Percentiles rank a stretch among this genome's conserved stretches.
phyloP scores from a whole-genome alignment of 1,139 yeast species.

The Suhomyces wounanorum region DNA sequence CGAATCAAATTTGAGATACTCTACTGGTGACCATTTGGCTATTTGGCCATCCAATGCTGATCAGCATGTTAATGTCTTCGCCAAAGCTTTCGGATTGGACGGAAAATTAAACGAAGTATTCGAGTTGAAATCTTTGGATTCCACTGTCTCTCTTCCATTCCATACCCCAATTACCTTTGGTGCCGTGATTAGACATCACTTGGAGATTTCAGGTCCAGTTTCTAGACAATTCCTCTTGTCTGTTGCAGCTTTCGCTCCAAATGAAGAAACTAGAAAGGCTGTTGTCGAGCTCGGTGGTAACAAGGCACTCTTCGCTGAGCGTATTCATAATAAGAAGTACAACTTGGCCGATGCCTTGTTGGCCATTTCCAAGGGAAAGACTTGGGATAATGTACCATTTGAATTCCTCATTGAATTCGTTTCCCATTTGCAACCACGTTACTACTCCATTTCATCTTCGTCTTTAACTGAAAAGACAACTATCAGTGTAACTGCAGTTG shows the following conservation, averaged over 20 bases:
- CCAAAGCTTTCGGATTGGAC: constrained; percentile 61
- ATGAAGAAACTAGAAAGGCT: constrained; percentile 53
- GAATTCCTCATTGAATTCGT: constrained; percentile 79
- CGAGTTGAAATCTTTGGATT: constrained; percentile 69
- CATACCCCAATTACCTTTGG: constrained; percentile 92
- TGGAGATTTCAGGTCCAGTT: constrained; percentile 91
- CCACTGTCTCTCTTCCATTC: constrained; percentile 72
- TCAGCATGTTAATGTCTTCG: constrained; percentile 67
- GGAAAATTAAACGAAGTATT: constrained; percentile 59
- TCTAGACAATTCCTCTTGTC: constrained; percentile 84
- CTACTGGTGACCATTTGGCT: constrained; percentile 96
- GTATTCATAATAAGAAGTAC: constrained; percentile 59
- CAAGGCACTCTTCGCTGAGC: constrained; percentile 65
- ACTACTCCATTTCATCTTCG: constrained; percentile 94
- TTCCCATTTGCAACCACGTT: constrained; percentile 87
- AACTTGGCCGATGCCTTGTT: constrained; percentile 80
- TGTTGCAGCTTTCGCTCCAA: constrained; percentile 84
- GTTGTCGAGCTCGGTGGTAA: constrained; percentile 62
- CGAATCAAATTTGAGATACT: constrained; percentile 72
- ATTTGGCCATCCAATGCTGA: constrained; percentile 90
- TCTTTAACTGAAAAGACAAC: constrained; percentile 73
- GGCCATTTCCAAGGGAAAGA: constrained; percentile 56
- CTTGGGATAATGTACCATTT: constrained; percentile 82
- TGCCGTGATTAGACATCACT: constrained; percentile 79
- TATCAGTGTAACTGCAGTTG: constrained; percentile 88